Evolutionary conservation across 139 green algal genomes (phyloP), one percentile per base, ranked within the genome.

Genomic region (Micractinium sp.): DNA sequence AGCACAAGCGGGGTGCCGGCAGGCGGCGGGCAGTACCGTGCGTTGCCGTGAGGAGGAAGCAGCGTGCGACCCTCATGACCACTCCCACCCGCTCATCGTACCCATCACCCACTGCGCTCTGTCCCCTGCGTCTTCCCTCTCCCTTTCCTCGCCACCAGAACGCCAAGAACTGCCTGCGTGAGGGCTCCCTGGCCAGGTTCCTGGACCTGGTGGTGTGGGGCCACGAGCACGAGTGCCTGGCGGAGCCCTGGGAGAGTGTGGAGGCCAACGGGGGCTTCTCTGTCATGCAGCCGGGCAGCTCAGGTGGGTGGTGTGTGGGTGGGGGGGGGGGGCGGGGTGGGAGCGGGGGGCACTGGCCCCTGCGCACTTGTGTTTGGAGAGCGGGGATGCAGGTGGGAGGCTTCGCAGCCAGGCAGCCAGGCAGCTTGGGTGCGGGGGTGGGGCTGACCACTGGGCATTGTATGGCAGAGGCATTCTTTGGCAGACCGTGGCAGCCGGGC

Each of bases 161-260:
- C n/a, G 90, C 95, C 79, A 98, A 98, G 87, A 98, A 97, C 87
- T 93, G 53, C 74, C 93, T 99, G 73, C 89, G 91, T 47, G 97
- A 99, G 91, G 47, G 90, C 78, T 93, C 96, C 89, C 93, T 99
- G 82, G 91, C 97, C 16, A 31, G 66, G 22, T 99, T 98, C 90
- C 92, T 99, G 90, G 98, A 99, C 94, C 89, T 99, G 35, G 95
- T 99, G 18, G 82, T 99, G 20, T 99, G 98, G 98, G 98, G 98
- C 1, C 98, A 99, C 91, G 98, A 99, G 93, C 98, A 99, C 91
- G 97, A 99, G 94, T 99, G 96, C 95, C 93, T 95, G 61, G 71
- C 92, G 0, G 93, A 98, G 15, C 87, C 94, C 27, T 89, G 96
- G 94, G 94, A 95, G 73, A 82, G 87, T 61, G 74, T 29, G 38